These are phyloP conservation scores for Tephrocybe rancida DNA, from an alignment of 768 basidiomycete genomes.

Conservation along the genomic window DNA sequence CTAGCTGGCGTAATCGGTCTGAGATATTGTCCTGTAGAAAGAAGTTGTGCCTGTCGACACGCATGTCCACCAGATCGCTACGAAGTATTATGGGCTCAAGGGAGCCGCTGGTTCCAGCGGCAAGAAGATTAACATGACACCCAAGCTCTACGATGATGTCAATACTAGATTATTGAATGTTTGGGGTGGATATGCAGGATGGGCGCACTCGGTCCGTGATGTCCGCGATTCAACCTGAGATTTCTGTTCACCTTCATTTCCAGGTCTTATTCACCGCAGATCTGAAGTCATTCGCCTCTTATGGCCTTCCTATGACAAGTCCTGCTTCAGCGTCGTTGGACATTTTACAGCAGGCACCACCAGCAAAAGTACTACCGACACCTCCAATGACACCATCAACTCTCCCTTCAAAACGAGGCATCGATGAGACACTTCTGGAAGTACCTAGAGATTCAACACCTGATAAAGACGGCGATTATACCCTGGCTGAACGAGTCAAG, in stretches of 20 bases:
- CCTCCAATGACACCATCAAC: constrained; percentile 30
- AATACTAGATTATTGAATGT: constrained; percentile 56
- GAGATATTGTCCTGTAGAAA: constrained; percentile 42
- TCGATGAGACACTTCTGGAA: not conserved
- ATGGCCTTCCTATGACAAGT: constrained; percentile 43
- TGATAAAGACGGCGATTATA: constrained; percentile 15
- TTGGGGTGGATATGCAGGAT: constrained; percentile 89
- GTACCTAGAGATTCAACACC: not conserved
- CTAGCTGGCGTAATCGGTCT: not conserved
- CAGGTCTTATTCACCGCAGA: constrained; percentile 80
- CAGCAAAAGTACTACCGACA: constrained; percentile 21
- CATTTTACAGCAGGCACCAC: not conserved
- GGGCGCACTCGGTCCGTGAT: constrained; percentile 78
- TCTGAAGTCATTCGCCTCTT: constrained; percentile 64
- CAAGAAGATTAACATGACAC: constrained; percentile 65
- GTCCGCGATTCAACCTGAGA: not conserved
- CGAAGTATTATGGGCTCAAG: constrained; percentile 74
- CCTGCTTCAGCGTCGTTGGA: constrained; percentile 12
- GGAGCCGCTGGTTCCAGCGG: constrained; percentile 30
- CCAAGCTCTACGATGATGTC: constrained; percentile 76
- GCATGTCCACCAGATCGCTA: constrained; percentile 89
- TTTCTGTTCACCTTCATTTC: not conserved
- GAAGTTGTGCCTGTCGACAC: constrained; percentile 95
- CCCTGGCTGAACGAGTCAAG: constrained; percentile 46
- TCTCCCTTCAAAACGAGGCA: constrained; percentile 34